A percentile compares a stretch with the other conserved stretches of the same genome.
phyloP scores from a whole-genome alignment of 2,329 filamentous ascomycete genomes.

The Diplocarpon mali region DNA sequence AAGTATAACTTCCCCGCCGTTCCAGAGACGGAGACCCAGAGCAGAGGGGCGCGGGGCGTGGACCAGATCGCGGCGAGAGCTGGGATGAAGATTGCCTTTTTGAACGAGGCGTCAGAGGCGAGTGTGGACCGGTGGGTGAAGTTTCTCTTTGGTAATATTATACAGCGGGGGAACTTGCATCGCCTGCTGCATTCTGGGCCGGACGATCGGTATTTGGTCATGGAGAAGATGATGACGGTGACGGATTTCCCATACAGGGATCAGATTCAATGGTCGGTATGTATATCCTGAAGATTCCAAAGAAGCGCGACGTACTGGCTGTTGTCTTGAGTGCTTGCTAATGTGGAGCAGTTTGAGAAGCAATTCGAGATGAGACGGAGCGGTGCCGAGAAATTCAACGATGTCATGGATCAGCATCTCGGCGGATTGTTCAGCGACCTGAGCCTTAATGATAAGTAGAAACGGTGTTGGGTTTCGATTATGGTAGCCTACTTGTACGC shows the following conservation, averaged over 20 bases:
- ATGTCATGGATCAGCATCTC: not conserved
- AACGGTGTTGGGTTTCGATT: not conserved
- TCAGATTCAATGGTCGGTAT: not conserved
- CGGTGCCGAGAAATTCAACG: not conserved
- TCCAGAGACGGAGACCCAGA: not conserved
- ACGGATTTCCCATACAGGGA: not conserved
- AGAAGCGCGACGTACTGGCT: not conserved
- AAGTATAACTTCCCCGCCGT: constrained; percentile 1
- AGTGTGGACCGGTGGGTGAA: constrained; percentile 4
- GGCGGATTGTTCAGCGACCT: not conserved
- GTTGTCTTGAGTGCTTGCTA: not conserved
- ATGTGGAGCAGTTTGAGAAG: not conserved
- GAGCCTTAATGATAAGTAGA: not conserved
- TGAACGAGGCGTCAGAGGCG: not conserved
- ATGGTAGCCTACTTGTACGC: not conserved
- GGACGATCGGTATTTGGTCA: not conserved
- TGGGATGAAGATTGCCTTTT: not conserved
- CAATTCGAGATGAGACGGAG: not conserved
- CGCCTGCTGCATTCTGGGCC: not conserved
- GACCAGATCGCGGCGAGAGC: not conserved
- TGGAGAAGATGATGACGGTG: constrained; percentile 1
- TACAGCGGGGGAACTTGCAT: not conserved
- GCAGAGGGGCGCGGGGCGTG: not conserved
- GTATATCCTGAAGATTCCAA: not conserved
- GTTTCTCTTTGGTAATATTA: not conserved